Conservation (phyloP, 208 protist species). For the Balamuthia mandrillaris region DNA sequence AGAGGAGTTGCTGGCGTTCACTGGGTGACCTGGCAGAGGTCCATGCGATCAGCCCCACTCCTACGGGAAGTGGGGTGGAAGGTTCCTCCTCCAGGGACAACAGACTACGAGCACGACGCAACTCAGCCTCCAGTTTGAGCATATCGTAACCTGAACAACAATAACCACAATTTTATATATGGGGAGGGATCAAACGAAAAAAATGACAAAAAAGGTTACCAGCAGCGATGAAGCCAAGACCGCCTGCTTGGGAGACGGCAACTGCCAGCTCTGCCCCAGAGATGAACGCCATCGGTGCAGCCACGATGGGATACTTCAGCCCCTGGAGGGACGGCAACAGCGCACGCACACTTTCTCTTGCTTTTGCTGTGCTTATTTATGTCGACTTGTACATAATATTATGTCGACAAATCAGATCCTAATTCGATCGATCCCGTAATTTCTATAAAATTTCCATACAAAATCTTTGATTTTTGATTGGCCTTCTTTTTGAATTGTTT, state of each 20-base stretch:
- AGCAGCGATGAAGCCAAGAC: constrained; percentile 11
- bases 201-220: neutral
- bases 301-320: neutral
- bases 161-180: neutral
- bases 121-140: neutral
- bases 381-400: too few species aligned
- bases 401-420: too few species aligned
- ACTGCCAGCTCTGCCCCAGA: neutral
- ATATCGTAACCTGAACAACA: neutral
- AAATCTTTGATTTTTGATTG: too few species aligned
- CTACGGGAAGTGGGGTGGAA: neutral
- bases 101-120: neutral
- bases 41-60: neutral
- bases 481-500: too few species aligned
- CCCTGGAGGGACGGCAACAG: neutral
- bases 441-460: too few species aligned
- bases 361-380: too few species aligned
- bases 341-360: too few species aligned
- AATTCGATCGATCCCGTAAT: too few species aligned
- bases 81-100: neutral
- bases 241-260: neutral
- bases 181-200: neutral
- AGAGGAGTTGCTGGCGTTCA: neutral
- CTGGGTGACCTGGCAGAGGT: neutral
- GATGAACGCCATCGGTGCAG: neutral